These are phyloP conservation scores for Ascochyta pisi DNA, from an alignment of 2,329 filamentous ascomycete genomes.

Conservation along the genomic window DNA sequence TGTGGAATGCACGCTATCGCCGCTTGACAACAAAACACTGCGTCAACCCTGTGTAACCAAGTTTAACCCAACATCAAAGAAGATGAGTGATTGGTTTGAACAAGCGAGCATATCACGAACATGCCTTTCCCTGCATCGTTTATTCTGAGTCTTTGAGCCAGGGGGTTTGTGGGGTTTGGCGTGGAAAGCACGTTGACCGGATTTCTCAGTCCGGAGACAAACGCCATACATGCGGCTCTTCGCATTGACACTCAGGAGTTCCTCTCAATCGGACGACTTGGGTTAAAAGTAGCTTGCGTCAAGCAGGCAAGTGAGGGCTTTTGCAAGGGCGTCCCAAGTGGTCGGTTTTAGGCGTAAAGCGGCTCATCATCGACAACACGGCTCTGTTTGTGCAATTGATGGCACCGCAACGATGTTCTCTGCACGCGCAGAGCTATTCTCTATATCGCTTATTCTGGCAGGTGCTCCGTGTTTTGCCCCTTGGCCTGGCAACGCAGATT, in stretches of 20 bases:
- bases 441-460: slow-evolving; percentile 12
- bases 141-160: slow-evolving; percentile 22
- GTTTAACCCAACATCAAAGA: slow-evolving; percentile 19
- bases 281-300: background rate
- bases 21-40: slow-evolving; percentile 36
- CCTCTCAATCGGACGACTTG: background rate
- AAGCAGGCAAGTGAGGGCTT: background rate
- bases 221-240: slow-evolving; percentile 16
- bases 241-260: slow-evolving; percentile 5
- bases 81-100: slow-evolving; percentile 9
- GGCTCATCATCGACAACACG: background rate
- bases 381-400: background rate
- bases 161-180: slow-evolving; percentile 26
- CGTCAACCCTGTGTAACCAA: slow-evolving; percentile 35
- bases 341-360: background rate
- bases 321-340: background rate
- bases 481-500: background rate
- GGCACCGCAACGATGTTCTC: background rate
- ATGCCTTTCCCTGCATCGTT: slow-evolving; percentile 7
- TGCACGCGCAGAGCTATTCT: slow-evolving; percentile 6
- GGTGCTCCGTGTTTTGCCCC: slow-evolving; percentile 5
- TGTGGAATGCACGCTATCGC: slow-evolving; percentile 40
- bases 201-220: slow-evolving; percentile 17
- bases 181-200: slow-evolving; percentile 26
- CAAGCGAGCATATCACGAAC: background rate